Conservation (phyloP, 495 filamentous ascomycete species). For the Neurospora sp. region DNA sequence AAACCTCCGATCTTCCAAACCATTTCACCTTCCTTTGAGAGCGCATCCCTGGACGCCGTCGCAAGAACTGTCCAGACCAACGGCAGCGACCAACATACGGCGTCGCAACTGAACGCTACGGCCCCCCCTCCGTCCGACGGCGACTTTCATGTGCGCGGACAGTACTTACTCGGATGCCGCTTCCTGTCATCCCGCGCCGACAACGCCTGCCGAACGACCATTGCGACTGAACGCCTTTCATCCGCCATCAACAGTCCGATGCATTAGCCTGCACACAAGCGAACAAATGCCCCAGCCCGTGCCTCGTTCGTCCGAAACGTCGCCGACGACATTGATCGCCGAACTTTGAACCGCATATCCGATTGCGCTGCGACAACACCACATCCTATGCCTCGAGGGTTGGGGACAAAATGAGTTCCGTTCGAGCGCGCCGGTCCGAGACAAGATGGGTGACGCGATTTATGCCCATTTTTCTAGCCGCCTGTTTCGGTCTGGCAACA, state of each 20-base stretch:
- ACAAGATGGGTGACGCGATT: conserved; percentile 37
- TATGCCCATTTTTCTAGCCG: conserved; percentile 30
- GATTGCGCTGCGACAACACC: not conserved
- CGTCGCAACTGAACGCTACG: not conserved
- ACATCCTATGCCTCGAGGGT: not conserved
- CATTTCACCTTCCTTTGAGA: not conserved
- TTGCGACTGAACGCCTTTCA: not conserved
- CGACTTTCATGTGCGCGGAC: too few species aligned
- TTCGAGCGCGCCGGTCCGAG: conserved; percentile 19
- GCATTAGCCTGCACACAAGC: not conserved
- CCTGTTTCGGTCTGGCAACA: conserved; percentile 25
- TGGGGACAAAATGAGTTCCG: not conserved
- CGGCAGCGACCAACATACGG: not conserved
- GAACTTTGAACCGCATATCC: not conserved
- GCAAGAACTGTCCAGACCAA: not conserved
- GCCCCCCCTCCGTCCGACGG: not conserved
- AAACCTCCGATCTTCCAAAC: not conserved
- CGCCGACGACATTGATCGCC: not conserved
- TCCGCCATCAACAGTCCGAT: not conserved
- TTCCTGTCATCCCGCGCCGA: not conserved
- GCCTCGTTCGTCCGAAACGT: not conserved
- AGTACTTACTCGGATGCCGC: not conserved
- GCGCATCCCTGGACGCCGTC: not conserved
- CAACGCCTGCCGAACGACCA: not conserved
- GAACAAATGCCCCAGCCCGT: not conserved